phyloP scores from a whole-genome alignment of 2,329 filamentous ascomycete genomes.

The Alternaria atra region DNA sequence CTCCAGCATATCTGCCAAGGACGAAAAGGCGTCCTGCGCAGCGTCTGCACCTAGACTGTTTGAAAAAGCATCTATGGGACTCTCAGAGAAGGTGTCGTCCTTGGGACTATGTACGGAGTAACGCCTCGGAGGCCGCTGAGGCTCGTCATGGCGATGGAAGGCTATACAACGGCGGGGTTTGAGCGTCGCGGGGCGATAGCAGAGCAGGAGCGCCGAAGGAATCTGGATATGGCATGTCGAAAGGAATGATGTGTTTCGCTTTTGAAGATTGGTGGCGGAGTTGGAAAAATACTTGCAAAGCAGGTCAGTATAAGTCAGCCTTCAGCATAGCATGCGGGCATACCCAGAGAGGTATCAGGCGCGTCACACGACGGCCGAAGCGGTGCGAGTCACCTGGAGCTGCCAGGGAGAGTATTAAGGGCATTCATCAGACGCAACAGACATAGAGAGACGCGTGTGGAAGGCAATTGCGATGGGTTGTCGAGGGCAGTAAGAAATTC shows the following conservation, averaged over 20 bases:
- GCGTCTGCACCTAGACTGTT: neutral
- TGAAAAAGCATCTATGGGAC: neutral
- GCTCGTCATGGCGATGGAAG: slow-evolving; percentile 11
- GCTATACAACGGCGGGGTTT: neutral
- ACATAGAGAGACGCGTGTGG: slow-evolving; percentile 15
- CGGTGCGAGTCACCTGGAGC: slow-evolving; percentile 44
- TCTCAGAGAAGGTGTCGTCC: neutral
- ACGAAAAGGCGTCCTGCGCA: neutral
- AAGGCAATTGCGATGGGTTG: slow-evolving; percentile 24
- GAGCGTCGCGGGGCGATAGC: neutral
- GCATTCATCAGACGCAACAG: slow-evolving; percentile 49
- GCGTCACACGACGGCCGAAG: slow-evolving; percentile 27
- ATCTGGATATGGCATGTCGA: neutral
- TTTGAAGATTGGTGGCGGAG: neutral
- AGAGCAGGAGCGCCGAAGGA: neutral
- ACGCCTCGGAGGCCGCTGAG: neutral
- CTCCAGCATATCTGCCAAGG: neutral
- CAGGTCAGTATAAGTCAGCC: slow-evolving; percentile 3
- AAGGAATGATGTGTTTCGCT: neutral
- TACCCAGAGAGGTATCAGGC: slow-evolving; percentile 26
- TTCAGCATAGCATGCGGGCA: slow-evolving; percentile 5
- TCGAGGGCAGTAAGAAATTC: slow-evolving; percentile 20
- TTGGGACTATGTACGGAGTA: neutral
- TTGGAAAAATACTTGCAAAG: slow-evolving; percentile 1
- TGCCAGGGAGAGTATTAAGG: slow-evolving; percentile 41